Base-by-base conservation (phyloP, 2,329 filamentous ascomycete genomes). In the Colletotrichum neosansevieriae region DNA sequence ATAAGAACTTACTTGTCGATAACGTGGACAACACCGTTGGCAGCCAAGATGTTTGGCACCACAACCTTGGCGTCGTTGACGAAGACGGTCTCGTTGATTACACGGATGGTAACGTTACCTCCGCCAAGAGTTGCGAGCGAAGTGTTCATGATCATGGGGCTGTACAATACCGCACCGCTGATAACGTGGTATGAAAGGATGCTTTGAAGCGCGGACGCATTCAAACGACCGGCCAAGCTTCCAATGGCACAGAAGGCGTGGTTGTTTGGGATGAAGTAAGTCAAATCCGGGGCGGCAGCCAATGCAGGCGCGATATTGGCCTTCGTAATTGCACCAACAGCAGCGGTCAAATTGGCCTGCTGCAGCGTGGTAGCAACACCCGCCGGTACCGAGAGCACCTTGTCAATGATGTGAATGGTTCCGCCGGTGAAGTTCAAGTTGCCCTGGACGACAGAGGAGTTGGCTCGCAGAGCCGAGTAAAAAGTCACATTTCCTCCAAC, bases 141-240 rank as follows among this genome's bases (percentile, higher is more conserved):
- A 5, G 67, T 63, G 21, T 72, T 72, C 21, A 49, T 51, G 21
- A 72, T 54, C 11, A 58, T 24, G 4, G 76, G 75, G 56, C 83
- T 85, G 78, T 91, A 91, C 61, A 79, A 80, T 1, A 89, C 82
- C 9, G 81, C 81, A 51, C 83, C 84, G 51, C 82, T 81, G 50
- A 92, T 78, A 58, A 92, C 83, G 75, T 93, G 91, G 78, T 93
- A 93, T 29, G 82, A 78, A 38, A 92, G 81, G 58, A 92, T 83
- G 32, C 76, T 76, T 2, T 81, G 76, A 1, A 91, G 80, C 13
- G 87, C 76, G 4, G 82, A 76, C 0, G 77, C 74, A 24, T 81
- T 81, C 34, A 90, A 76, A 65, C 82, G 82, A 32, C 77, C 75
- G 11, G 88, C 74, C 29, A 84, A 79, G 57, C 82, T 86, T 63